These are phyloP conservation scores for Saussurea involucrata DNA, from an alignment of 129 eudicot species.

Conservation along the genomic window DNA sequence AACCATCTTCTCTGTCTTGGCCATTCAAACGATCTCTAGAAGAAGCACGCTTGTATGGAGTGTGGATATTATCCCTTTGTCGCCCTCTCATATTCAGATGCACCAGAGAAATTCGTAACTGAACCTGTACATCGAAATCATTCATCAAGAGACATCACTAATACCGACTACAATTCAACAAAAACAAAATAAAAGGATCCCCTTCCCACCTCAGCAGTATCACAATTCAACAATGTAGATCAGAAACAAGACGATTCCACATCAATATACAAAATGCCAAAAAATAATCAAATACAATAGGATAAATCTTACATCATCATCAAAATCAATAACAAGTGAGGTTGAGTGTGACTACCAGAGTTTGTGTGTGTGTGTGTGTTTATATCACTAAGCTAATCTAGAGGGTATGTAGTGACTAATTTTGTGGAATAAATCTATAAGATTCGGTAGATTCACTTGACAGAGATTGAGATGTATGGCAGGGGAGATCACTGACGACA, in stretches of 20 bases:
- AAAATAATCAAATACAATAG: neutral
- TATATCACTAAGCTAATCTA: neutral
- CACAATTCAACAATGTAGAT: conserved; percentile 4
- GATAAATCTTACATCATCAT: neutral
- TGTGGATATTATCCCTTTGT: conserved; percentile 34
- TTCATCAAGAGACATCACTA: neutral
- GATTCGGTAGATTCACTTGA: neutral
- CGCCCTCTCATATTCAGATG: conserved; percentile 56
- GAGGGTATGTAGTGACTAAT: neutral
- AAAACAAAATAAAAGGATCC: neutral
- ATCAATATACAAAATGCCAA: neutral
- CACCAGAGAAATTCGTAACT: neutral
- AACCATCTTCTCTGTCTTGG: conserved; percentile 46
- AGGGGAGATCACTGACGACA: neutral
- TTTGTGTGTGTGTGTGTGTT: neutral
- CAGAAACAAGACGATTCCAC: neutral
- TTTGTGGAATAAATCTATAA: neutral
- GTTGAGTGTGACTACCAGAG: neutral
- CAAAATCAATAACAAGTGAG: neutral
- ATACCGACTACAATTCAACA: neutral
- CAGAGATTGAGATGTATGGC: neutral
- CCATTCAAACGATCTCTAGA: conserved; percentile 53
- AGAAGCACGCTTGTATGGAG: conserved; percentile 64
- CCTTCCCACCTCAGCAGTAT: neutral
- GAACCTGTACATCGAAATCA: conserved; percentile 23